These are phyloP conservation scores for Hypoxylon sp. DNA, from an alignment of 2,329 filamentous ascomycete species.

Conservation along the genomic window DNA sequence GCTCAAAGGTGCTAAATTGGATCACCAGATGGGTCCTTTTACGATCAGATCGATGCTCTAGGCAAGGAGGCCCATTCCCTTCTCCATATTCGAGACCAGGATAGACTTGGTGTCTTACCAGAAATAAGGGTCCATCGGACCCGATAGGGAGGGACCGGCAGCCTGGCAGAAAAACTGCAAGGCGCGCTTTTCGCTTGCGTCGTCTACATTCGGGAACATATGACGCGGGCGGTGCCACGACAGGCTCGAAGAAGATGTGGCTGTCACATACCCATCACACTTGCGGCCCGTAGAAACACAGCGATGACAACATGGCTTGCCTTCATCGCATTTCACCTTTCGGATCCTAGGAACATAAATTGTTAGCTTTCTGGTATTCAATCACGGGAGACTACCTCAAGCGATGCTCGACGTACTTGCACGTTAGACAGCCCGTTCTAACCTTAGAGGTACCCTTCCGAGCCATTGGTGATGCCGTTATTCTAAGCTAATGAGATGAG, in stretches of 20 bases:
- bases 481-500: not conserved
- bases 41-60: constrained; percentile 1
- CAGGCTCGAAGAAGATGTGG: constrained; percentile 26
- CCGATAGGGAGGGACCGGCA: constrained; percentile 49
- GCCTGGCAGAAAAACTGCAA: constrained; percentile 51
- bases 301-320: constrained; percentile 41
- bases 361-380: no score
- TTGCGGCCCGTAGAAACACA: constrained; percentile 44
- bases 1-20: constrained; percentile 50
- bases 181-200: constrained; percentile 44
- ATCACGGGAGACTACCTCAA: no score
- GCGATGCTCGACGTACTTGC: constrained; percentile 28
- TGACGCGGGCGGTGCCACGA: constrained; percentile 51
- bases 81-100: not conserved
- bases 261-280: constrained; percentile 46
- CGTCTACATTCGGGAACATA: constrained; percentile 38
- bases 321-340: constrained; percentile 45
- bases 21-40: constrained; percentile 50
- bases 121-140: constrained; percentile 50
- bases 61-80: not conserved
- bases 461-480: constrained; percentile 29
- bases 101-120: constrained; percentile 37
- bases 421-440: constrained; percentile 34
- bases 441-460: constrained; percentile 43
- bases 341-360: no score